Evolutionary conservation across 495 filamentous ascomycete genomes (phyloP), one percentile per base, ranked within the genome.

Genomic region (Aspergillus affinis): DNA sequence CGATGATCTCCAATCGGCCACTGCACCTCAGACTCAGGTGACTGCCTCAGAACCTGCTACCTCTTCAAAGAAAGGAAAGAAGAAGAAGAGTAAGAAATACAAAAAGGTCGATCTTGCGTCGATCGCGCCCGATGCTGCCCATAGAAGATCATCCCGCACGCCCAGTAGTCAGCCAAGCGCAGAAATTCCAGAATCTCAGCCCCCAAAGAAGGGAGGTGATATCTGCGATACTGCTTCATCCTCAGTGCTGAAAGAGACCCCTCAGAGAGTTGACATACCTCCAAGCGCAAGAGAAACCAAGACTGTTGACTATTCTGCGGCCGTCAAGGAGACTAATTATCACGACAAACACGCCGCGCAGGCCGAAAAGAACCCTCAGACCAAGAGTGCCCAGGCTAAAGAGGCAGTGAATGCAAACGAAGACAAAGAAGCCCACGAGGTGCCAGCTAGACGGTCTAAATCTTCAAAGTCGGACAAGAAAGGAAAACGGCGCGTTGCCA

Each of bases 401-500:
- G 7, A 2, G 30, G 8, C 19, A 55, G 47, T n/a, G 6, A 10
- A 10, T 0, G 6, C 7, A 20, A 49, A 8, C 1, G 13, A 41
- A 12, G 5, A 15, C 12, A 41, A 41, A 10, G 48, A 49, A 6
- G 2, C n/a, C 13, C 18, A 21, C 15, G 36, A 41, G 2, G 9
- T 41, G 36, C 36, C 36, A 15, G 4, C 13, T 2, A 41, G 1
- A 4, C 36, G 12, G 36, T 41, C 36, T 0, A 41, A 41, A 17
- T 41, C 36, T 41, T 6, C 36, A 15, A 41, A 15, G 15, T 41
- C 36, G 12, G 15, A 49, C 19, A 49, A 21, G 18, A 59, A 53
- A 32, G 49, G 49, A 19, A 59, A 53, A 53, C 12, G 30, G 29
- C 55, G 48, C 30, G 55, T 58, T 19, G 18, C 19, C 47, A 9